Evolutionary conservation across 2,329 filamentous ascomycete species (phyloP).

Genomic region (Fusarium fujikuroi): DNA sequence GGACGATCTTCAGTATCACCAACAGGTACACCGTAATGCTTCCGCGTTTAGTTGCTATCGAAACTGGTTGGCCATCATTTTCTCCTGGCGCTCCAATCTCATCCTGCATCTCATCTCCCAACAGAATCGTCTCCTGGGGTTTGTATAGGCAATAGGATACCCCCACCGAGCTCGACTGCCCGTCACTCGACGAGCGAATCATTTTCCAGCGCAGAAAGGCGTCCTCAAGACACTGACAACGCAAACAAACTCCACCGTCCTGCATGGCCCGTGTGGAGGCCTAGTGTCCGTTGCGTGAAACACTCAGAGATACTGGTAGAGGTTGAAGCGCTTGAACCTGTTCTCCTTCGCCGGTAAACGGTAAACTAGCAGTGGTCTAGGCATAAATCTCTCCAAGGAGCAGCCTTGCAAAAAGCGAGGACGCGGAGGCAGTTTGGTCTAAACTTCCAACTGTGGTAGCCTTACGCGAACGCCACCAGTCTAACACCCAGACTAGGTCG

Average conservation of each 20-base stretch:
- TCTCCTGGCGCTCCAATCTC: neutral
- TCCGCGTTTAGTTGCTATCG: neutral
- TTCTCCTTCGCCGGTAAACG: slow-evolving; percentile 5
- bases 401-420: slow-evolving; percentile 35
- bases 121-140: neutral
- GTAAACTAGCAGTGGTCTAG: slow-evolving; percentile 27
- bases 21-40: neutral
- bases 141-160: neutral
- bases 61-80: neutral
- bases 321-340: slow-evolving; percentile 20
- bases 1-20: slow-evolving; percentile 1
- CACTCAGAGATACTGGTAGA: neutral
- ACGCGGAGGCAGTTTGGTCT: neutral
- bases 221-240: slow-evolving; percentile 26
- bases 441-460: slow-evolving; percentile 17
- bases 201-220: slow-evolving; percentile 27
- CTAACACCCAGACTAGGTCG: slow-evolving; percentile 18
- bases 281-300: slow-evolving; percentile 23
- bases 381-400: slow-evolving; percentile 30
- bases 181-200: neutral
- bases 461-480: slow-evolving; percentile 36
- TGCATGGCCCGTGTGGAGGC: slow-evolving; percentile 30
- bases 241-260: slow-evolving; percentile 18
- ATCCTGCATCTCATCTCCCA: neutral
- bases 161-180: slow-evolving; percentile 10